Base-by-base conservation (phyloP, 23 red algal genomes). In the Agarophyton chilense region DNA sequence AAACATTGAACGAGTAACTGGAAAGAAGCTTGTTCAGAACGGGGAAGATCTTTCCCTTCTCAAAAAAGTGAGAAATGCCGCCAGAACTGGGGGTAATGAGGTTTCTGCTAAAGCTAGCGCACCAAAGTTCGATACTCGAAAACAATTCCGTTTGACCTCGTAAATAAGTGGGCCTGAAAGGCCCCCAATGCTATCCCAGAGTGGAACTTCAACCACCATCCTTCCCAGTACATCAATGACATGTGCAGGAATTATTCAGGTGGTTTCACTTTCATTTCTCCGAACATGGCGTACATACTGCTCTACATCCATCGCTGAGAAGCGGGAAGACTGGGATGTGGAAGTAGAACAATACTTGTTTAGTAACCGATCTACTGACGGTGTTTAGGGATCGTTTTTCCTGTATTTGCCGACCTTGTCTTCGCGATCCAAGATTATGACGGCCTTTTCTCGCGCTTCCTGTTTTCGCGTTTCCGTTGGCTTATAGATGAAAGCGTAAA, bases 401-500 rank as follows among this genome's bases (percentile, higher is more conserved):
- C 67, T 71, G 65, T 87, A 65, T 25, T 87, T 87, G 32, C 82
- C 82, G 2, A 87, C 82, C 31, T 58, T 73, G 43, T 44, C 64
- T 41, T 87, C 39, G 24, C 68, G 54, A 42, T 87, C 82, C 61
- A 87, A 33, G 5, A 75, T 50, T 16, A 87, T 44, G 1, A 87
- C 82, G 12, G 82, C 82, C 28, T 68, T 39, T 75, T 87, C 82
- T 44, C 82, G 61, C 26, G 31, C 31, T 55, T 74, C 50, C 28
- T 49, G 82, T 44, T 87, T 87, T 66, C 82, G 82, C 34, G 64
- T 44, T 45, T 87, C 82, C n/a, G 55, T 49, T 28, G 82, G 82
- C 45, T 52, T 87, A 58, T 74, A 87, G 82, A 87, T 57, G 64
- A 87, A 87, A 13, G 62, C 41, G 52, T 87, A 87, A 65, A 87